Percentiles rank a stretch among this genome's conserved stretches.
These are phyloP conservation scores for Selaginella tamariscina DNA, from an alignment of 75 land plant species.

Conservation along the genomic window DNA sequence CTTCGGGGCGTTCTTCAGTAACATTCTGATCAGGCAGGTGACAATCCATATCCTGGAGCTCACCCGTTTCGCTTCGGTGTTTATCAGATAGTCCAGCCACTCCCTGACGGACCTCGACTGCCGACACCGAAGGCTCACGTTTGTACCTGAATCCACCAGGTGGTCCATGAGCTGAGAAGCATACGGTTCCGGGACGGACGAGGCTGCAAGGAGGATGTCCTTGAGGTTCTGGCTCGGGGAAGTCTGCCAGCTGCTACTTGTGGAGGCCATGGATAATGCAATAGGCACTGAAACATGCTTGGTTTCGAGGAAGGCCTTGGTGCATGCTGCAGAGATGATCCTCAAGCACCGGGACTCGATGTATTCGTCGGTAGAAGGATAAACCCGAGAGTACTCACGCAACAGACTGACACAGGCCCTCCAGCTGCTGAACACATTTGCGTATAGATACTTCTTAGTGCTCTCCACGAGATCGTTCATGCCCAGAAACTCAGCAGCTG, in stretches of 20 bases:
- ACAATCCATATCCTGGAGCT: conserved; percentile 1
- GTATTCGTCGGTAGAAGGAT: conserved; percentile 1
- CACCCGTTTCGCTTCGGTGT: background rate
- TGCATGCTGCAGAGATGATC: background rate
- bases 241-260: background rate
- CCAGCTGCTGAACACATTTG: conserved; percentile 9
- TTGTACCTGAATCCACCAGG: background rate
- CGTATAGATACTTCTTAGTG: conserved; percentile 5
- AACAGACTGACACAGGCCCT: background rate
- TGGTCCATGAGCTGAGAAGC: background rate
- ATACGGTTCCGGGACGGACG: background rate
- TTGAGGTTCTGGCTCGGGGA: conserved; percentile 8
- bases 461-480: conserved; percentile 1
- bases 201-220: background rate
- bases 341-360: background rate
- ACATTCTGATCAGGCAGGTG: background rate
- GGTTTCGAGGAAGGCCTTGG: conserved; percentile 9
- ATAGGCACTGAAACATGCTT: conserved; percentile 14
- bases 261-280: background rate
- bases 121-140: background rate
- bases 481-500: conserved; percentile 4
- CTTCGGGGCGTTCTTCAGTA: background rate
- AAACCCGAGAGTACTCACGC: background rate
- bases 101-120: conserved; percentile 7
- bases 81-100: background rate